Evolutionary conservation across 225 moss, liverwort and hornwort genomes (phyloP).

Genomic region (Marchantia paleacea): DNA sequence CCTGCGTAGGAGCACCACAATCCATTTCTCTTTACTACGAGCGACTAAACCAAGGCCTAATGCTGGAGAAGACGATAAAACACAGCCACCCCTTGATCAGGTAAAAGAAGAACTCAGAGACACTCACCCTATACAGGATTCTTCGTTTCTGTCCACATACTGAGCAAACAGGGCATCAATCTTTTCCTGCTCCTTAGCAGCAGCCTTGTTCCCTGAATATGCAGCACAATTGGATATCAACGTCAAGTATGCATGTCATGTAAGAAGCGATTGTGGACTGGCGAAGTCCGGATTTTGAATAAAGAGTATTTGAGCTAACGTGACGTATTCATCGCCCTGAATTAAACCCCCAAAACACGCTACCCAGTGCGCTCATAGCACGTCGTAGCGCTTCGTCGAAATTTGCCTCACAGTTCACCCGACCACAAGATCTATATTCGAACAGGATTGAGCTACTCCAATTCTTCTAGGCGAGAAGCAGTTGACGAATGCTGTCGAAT

Average conservation of each 20-base stretch:
- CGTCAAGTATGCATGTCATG: not conserved
- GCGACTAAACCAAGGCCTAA: not conserved
- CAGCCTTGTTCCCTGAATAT: conserved; percentile 76
- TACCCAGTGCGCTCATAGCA: not conserved
- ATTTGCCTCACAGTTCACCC: not conserved
- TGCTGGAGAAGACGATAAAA: not conserved
- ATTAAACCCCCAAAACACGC: not conserved
- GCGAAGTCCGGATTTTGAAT: not conserved
- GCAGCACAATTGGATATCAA: not conserved
- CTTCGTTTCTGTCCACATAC: conserved; percentile 87
- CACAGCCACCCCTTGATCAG: not conserved
- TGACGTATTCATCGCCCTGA: not conserved
- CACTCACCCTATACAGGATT: conserved; percentile 72
- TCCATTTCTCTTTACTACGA: not conserved
- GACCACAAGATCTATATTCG: not conserved
- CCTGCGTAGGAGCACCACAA: not conserved
- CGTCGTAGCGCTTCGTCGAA: not conserved
- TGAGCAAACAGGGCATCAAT: conserved; percentile 82
- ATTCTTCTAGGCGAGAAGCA: not conserved
- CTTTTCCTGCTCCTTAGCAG: conserved; percentile 82
- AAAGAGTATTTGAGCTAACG: not conserved
- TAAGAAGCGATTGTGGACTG: not conserved
- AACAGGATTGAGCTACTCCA: not conserved
- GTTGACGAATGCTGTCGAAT: not conserved
- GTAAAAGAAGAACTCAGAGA: too few relatives aligned